phyloP scores from a whole-genome alignment of 495 filamentous ascomycete genomes.

The Penicillium pancosmium region DNA sequence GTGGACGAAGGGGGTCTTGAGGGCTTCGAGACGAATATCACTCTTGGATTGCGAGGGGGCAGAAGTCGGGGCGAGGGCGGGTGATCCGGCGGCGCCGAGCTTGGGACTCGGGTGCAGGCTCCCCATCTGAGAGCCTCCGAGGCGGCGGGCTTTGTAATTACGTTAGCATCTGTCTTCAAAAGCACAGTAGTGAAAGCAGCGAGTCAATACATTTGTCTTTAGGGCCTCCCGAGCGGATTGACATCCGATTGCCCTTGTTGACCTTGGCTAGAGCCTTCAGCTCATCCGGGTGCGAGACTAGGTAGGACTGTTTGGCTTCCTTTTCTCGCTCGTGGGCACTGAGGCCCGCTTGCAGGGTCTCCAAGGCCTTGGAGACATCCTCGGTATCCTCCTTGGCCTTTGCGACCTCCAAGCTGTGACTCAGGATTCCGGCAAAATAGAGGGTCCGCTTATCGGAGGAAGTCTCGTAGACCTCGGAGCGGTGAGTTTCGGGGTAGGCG shows the following conservation, averaged over 20 bases:
- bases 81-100: slow-evolving; percentile 52
- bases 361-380: slow-evolving; percentile 54
- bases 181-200: not conserved
- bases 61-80: slow-evolving; percentile 45
- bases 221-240: slow-evolving; percentile 20
- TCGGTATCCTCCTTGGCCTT: slow-evolving; percentile 57
- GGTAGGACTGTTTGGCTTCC: slow-evolving; percentile 54
- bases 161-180: not conserved
- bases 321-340: slow-evolving; percentile 53
- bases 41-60: slow-evolving; percentile 58
- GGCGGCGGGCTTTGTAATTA: not conserved
- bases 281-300: slow-evolving; percentile 43
- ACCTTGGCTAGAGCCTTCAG: slow-evolving; percentile 34
- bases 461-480: slow-evolving; percentile 55
- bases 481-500: slow-evolving; percentile 48
- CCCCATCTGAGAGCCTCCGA: not conserved
- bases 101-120: slow-evolving; percentile 55
- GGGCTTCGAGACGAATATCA: slow-evolving; percentile 53
- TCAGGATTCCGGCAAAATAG: slow-evolving; percentile 57
- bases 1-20: slow-evolving; percentile 67
- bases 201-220: slow-evolving; percentile 27
- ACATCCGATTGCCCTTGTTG: slow-evolving; percentile 6
- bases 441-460: slow-evolving; percentile 44
- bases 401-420: slow-evolving; percentile 58
- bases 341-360: slow-evolving; percentile 58